Conservation (phyloP, 306 rosid genomes). For the Fagus sylvatica region DNA sequence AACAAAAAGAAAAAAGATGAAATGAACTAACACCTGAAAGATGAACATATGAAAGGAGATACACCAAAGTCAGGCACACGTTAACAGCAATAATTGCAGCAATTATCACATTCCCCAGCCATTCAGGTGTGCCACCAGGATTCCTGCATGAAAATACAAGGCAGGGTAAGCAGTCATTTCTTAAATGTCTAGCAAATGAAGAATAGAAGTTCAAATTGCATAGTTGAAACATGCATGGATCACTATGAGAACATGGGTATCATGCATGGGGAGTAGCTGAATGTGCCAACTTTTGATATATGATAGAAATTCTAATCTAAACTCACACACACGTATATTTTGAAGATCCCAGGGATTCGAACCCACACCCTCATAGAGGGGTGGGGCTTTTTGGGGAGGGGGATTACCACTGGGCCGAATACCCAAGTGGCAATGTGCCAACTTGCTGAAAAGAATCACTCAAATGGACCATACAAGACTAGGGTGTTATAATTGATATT, state of each 20-base stretch:
- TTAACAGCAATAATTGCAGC: slow-evolving; percentile 60
- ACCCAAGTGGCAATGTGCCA: neutral
- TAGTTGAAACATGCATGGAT: neutral
- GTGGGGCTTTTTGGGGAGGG: no score
- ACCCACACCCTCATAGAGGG: no score
- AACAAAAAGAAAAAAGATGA: neutral
- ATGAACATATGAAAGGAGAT: slow-evolving; percentile 91
- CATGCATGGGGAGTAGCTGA: neutral
- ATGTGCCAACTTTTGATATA: neutral
- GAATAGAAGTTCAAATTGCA: neutral
- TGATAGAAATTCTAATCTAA: no score
- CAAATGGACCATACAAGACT: neutral
- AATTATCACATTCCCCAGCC: slow-evolving; percentile 74
- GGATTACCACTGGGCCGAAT: no score
- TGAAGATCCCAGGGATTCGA: no score
- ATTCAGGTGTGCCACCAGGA: slow-evolving; percentile 88
- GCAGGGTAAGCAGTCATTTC: slow-evolving; percentile 19
- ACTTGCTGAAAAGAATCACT: neutral
- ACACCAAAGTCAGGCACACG: slow-evolving; percentile 73
- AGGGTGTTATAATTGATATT: neutral
- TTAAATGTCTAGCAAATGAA: slow-evolving; percentile 14
- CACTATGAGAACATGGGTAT: neutral
- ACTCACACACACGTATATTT: no score
- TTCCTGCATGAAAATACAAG: slow-evolving; percentile 56
- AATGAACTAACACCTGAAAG: slow-evolving; percentile 70